Evolutionary conservation across 257 asterid genomes (phyloP), one percentile per base, ranked within the genome.

Genomic region (Verbascum thapsus): DNA sequence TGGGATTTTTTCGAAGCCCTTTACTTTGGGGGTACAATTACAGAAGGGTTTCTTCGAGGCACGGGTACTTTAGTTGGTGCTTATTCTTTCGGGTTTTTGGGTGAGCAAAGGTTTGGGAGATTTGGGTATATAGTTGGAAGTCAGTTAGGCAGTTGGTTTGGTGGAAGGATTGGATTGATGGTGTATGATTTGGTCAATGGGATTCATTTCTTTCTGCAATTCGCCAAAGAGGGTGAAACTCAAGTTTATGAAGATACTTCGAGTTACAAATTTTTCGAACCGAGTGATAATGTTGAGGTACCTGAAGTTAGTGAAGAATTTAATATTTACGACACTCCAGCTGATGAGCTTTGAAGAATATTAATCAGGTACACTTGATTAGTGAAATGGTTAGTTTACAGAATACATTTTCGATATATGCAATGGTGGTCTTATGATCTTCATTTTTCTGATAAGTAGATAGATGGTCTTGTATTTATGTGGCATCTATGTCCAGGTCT

Each of bases 1-100:
- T 92, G 99, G 99, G 99, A 92, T 55, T 87, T 89, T 52, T 92
- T 92, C 15, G 97, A 92, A 84, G 90, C 95, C 9, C 64, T 92
- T 53, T 89, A 92, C 75, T 86, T 64, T 56, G 96, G 97, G 5
- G 99, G 99, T 50, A 87, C 97, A 47, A 16, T 78, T 44, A 75
- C 91, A n/a, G 99, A 92, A 77, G 99, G 95, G 58, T 83, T 73
- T 59, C 95, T 92, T 52, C 83, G 99, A 48, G 95, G 96, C 37
- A 80, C 88, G 0, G 99, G 99, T 26, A 90, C 99, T 45, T 70
- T 92, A 69, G 59, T 85, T 72, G 97, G 99, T 22, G 71, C 99
- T 10, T 90, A 92, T 49, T 71, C 55, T 26, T 75, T 84, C 17
- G 99, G 97, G 3, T 90, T 75, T 47, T 18, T 79, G 32, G 97